Evolutionary conservation across 2,329 filamentous ascomycete species (phyloP), one percentile per base, ranked within the genome.

Genomic region (Fusarium poae): DNA sequence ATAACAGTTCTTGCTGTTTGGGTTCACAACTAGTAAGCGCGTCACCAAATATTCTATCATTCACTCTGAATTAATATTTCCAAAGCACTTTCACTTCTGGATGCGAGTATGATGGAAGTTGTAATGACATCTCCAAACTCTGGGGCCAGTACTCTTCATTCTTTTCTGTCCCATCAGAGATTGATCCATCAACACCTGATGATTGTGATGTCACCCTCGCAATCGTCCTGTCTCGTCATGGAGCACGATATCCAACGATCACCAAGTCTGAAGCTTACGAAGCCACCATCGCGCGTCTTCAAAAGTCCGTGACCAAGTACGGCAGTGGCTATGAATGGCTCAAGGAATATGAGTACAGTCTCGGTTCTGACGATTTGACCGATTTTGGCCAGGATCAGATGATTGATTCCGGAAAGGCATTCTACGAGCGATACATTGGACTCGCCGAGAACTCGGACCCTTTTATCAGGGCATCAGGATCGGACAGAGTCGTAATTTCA

Each of bases 61-160:
- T 23, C 13, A 25, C 5, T 11, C 18, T 13, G 23, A 45, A 15
- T 27, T 70, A 11, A 72, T 37, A 20, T 15, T 6, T 8, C 16
- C 40, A 44, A 20, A 67, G 63, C 23, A 57, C 59, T 21, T 39
- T 65, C 10, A 58, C 67, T 5, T 52, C 63, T 39, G 68, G 68
- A 20, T 78, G 75, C 35, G 71, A 78, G 49, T 54, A 53, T 8
- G 66, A 72, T 18, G 77, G 70, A 16, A 74, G 62, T 52, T 94
- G 91, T 78, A 83, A 84, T 48, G 79, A 85, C 6, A 77, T 85
- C 32, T 84, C 90, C 44, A 88, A 89, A 70, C 85, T 83, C 57
- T 97, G 93, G 93, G 94, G 94, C 57, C 93, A 95, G 77, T 97
- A 97, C 78, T 91, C 93, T 20, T 92, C 94, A 3, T 97, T 89